Percentiles rank a stretch among this genome's conserved stretches.
These are phyloP conservation scores for Pulveroboletus frians DNA, from an alignment of 768 basidiomycete genomes.

Conservation along the genomic window DNA sequence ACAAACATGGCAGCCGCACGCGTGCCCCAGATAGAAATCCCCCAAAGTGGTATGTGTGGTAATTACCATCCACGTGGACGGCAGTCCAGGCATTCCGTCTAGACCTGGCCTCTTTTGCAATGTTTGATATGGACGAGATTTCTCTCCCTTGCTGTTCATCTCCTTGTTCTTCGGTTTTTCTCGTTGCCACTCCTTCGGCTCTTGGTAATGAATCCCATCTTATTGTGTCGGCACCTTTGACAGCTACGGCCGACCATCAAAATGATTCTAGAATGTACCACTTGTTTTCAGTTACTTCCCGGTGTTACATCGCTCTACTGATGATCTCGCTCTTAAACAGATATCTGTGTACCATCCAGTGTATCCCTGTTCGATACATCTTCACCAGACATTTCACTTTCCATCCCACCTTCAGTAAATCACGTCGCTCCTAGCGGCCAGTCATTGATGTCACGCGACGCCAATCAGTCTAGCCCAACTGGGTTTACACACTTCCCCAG, in stretches of 20 bases:
- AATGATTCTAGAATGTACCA: not conserved
- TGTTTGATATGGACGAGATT: not conserved
- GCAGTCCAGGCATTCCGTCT: constrained; percentile 1
- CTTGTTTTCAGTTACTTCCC: not conserved
- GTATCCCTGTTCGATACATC: not conserved
- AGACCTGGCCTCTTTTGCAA: not conserved
- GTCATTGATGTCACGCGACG: constrained; percentile 6
- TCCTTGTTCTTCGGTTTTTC: not conserved
- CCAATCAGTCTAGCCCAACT: not conserved
- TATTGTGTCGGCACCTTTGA: not conserved
- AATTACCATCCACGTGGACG: not conserved
- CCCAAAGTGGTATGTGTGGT: constrained; percentile 19
- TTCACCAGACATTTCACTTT: not conserved
- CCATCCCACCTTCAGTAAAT: not conserved
- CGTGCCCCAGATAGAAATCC: not conserved
- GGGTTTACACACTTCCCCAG: not conserved
- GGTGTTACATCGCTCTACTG: not conserved
- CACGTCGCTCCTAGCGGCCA: not conserved
- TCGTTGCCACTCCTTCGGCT: not conserved
- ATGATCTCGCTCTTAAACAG: constrained; percentile 1
- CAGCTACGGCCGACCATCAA: not conserved
- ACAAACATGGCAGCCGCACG: not conserved
- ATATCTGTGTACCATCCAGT: not conserved
- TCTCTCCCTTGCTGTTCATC: not conserved
- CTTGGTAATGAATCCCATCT: not conserved